A percentile compares a stretch with the other conserved stretches of the same genome.
Conservation (phyloP, 768 basidiomycete genomes). For the Mycena belliarum region DNA sequence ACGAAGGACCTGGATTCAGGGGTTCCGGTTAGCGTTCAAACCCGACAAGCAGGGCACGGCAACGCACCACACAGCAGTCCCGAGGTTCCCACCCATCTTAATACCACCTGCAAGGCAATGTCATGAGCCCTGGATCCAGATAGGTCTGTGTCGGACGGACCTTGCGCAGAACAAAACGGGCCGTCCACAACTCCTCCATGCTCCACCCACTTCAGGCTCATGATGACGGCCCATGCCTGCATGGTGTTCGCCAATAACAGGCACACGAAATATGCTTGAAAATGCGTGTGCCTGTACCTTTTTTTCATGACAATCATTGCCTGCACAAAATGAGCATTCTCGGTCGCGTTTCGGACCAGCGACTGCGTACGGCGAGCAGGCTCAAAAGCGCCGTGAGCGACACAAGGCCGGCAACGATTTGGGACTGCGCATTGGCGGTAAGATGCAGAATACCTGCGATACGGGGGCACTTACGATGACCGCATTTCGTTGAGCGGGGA, state of each 20-base stretch:
- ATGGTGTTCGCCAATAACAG: constrained; percentile 24
- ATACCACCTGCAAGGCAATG: constrained; percentile 30
- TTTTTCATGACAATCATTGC: constrained; percentile 11
- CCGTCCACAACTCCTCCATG: constrained; percentile 6
- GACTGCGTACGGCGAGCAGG: constrained; percentile 16
- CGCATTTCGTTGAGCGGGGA: constrained; percentile 1
- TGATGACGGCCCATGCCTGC: constrained; percentile 18
- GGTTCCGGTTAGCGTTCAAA: not conserved
- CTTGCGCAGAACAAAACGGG: constrained; percentile 20
- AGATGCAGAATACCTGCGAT: not conserved
- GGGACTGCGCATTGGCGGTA: not conserved
- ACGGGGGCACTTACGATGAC: constrained; percentile 4
- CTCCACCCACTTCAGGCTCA: constrained; percentile 24
- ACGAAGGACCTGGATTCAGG: constrained; percentile 15
- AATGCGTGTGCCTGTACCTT: constrained; percentile 21
- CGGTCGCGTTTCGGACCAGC: not conserved
- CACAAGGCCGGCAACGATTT: constrained; percentile 19
- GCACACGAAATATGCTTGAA: constrained; percentile 24
- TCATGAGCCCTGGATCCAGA: not conserved
- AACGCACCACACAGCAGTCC: constrained; percentile 38
- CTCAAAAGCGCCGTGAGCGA: constrained; percentile 18
- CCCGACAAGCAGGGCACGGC: not conserved
- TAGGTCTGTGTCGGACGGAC: not conserved
- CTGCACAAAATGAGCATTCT: not conserved
- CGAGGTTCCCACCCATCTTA: constrained; percentile 37